Percentiles rank a stretch among this genome's conserved stretches.
These are phyloP conservation scores for Heliamphora pulchella DNA, from an alignment of 179 eudicot species.

Conservation along the genomic window DNA sequence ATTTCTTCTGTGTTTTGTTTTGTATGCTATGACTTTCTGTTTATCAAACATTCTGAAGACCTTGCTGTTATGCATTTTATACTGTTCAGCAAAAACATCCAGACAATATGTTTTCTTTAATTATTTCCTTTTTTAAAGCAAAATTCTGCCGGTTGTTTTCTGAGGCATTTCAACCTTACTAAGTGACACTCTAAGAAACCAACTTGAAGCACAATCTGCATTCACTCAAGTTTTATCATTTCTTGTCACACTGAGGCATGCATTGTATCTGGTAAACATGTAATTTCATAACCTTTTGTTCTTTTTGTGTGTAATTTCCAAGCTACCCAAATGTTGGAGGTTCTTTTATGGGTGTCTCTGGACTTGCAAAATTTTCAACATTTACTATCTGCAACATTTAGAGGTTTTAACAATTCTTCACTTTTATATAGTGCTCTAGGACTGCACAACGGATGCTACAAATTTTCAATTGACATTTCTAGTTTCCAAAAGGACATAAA, in stretches of 20 bases:
- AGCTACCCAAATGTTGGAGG: not conserved
- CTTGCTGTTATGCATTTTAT: not conserved
- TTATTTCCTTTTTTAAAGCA: not conserved
- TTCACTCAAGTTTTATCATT: not conserved
- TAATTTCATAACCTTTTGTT: not conserved
- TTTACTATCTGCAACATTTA: not conserved
- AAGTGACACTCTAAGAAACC: not conserved
- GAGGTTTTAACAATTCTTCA: not conserved
- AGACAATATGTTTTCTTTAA: not conserved
- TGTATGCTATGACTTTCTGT: slow-evolving; percentile 1
- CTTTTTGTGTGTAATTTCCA: too few relatives aligned
- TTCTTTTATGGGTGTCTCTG: not conserved
- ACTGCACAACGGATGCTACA: not conserved
- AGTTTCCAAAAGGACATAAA: not conserved
- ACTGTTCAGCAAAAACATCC: not conserved
- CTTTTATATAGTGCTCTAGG: not conserved
- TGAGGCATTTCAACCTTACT: not conserved
- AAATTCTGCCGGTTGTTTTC: not conserved
- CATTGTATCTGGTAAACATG: not conserved
- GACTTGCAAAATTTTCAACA: not conserved
- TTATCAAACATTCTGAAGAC: not conserved
- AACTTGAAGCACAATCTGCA: not conserved
- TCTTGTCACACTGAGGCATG: not conserved
- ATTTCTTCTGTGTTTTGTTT: not conserved
- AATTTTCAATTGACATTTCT: not conserved